These are phyloP conservation scores for Ophiobolus disseminans DNA, from an alignment of 2,329 filamentous ascomycete genomes.

Conservation along the genomic window DNA sequence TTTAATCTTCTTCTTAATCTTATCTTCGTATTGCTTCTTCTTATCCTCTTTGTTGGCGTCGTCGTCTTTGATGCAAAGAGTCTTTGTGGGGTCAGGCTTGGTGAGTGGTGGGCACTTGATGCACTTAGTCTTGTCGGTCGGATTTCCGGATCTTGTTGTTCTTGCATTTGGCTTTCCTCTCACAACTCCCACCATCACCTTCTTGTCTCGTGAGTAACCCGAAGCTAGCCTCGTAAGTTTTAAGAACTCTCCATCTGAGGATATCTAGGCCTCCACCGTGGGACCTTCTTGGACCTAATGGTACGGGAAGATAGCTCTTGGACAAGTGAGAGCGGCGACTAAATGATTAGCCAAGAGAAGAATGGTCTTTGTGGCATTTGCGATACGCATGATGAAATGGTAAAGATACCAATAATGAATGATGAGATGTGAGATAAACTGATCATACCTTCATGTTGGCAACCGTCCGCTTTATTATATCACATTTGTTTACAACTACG, in stretches of 20 bases:
- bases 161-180: conserved; percentile 12
- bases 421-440: conserved; percentile 2
- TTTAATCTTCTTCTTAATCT: conserved; percentile 11
- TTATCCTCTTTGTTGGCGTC: conserved; percentile 11
- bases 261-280: background rate
- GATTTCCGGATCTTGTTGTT: conserved; percentile 13
- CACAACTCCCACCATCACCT: conserved; percentile 6
- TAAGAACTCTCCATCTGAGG: background rate
- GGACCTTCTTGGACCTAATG: background rate
- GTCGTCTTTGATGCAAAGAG: conserved; percentile 11
- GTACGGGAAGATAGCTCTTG: background rate
- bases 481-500: conserved; percentile 1
- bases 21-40: conserved; percentile 9
- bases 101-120: conserved; percentile 13
- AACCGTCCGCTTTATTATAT: conserved; percentile 1
- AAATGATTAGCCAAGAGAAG: conserved; percentile 10
- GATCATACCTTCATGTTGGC: background rate
- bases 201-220: conserved; percentile 3
- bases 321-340: conserved; percentile 4
- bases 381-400: conserved; percentile 10
- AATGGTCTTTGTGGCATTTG: conserved; percentile 1
- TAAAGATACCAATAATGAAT: conserved; percentile 1
- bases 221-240: background rate
- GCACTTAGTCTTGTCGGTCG: conserved; percentile 10
- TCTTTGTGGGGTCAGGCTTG: conserved; percentile 11